Base-by-base conservation (phyloP, 2,329 filamentous ascomycete genomes). In the Alternaria arborescens region DNA sequence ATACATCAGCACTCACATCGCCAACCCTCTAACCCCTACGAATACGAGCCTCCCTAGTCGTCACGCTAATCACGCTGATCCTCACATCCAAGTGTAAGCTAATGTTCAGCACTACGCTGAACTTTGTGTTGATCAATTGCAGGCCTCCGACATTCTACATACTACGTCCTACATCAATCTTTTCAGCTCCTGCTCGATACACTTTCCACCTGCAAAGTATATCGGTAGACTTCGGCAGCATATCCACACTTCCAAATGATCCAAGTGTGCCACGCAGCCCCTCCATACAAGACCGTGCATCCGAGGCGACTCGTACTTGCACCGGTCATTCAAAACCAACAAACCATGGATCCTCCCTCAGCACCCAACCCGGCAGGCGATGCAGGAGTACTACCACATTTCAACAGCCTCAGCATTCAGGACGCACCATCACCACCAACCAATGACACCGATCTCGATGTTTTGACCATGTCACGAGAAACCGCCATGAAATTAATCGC, bases 401-500 rank as follows among this genome's bases (percentile, higher is more conserved):
- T 79, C 55, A 61, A 68, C 24, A 69, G 67, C 30, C 68, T 78
- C 16, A 70, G 65, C 36, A 60, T 76, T 38, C 72, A 76, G 55
- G 71, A 78, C 66, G 76, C 77, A 8, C 78, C 78, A 11, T 78
- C 77, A 24, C 78, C 77, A 41, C 79, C 79, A 12, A 70, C 67
- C 40, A 74, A 75, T n/a, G 77, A 76, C 38, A 79, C 80, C 50
- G 75, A 80, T 41, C 84, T 91, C 78, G 89, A 93, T 75, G 85
- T 97, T 63, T 91, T 91, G 79, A 86, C 86, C 52, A 84, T 97
- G 61, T 82, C 88, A 1, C 88, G 93, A 4, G 83, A 89, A 52
- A 88, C 88, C 2, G 94, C 94, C 5, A 85, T 98, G 72, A 91
- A 90, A 72, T 82, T 97, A 65, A 85, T 98, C n/a, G 89, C 89